Base-by-base conservation (phyloP, 1,284 basidiomycete species). In the Apiotrichum gamsii region DNA sequence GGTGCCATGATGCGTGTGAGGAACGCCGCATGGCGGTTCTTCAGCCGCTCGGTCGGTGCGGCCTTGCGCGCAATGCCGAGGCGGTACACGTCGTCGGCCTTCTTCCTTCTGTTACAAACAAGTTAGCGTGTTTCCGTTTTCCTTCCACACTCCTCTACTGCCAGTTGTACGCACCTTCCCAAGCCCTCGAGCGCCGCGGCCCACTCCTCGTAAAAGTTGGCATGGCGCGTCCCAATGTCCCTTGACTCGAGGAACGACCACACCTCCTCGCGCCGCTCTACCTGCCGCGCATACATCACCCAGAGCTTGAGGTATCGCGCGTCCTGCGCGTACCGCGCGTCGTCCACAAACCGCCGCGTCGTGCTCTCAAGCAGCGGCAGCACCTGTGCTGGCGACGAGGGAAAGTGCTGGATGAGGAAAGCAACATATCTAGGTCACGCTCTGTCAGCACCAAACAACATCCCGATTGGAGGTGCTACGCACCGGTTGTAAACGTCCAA, bases 241-340 rank as follows among this genome's bases (percentile, higher is more conserved):
- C 81, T 82, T 37, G 82, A 81, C 49, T 90, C 76, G 43, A 94
- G 72, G 65, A 84, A 85, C 23, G 80, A 75, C 72, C 85, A 90
- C 49, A 90, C 80, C 61, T 88, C 78, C 74, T 80, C 59, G 32
- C 72, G 39, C 43, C 70, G 47, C 49, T 77, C 75, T 34, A 85
- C 78, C 55, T 82, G 78, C 39, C 80, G 78, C 2, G 87, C 82
- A 65, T 90, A 90, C 51, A 84, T 75, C 15, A 83, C 80, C 91
- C 91, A 95, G 25, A 94, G 72, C 67, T 85, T 87, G 39, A 96
- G 78, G 70, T 96, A 95, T 32, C 93, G 80, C 45, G 87, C 72
- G 74, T 97, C 93, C 54, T 84, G 82, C 61, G 82, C 82, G 73
- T 94, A 97, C 23, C 82, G 75, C 28, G 79, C 75, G 61, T 93